These are phyloP conservation scores for Favolaschia claudopus DNA, from an alignment of 768 basidiomycete genomes.

Conservation along the genomic window DNA sequence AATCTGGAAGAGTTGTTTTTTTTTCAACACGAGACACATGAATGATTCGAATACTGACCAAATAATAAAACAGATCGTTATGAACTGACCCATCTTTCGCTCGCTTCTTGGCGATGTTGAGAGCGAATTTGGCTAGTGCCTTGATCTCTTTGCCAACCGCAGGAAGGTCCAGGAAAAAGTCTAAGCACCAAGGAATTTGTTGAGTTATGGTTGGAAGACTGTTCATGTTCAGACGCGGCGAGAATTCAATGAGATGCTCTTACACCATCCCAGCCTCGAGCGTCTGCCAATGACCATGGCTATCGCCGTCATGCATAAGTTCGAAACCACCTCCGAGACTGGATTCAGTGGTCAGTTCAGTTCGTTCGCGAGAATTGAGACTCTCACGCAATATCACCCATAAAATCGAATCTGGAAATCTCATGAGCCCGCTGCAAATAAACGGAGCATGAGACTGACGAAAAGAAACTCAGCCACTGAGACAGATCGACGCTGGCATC, in stretches of 20 bases:
- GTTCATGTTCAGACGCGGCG: too few relatives aligned
- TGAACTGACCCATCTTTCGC: not conserved
- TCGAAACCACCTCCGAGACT: slow-evolving; percentile 21
- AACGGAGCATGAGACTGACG: not conserved
- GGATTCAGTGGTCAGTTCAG: not conserved
- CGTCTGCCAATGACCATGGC: slow-evolving; percentile 8
- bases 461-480: slow-evolving; percentile 17
- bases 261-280: slow-evolving; percentile 9
- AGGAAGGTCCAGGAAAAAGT: too few relatives aligned
- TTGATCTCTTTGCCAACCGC: too few relatives aligned
- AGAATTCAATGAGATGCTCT: slow-evolving; percentile 24
- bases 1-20: not conserved
- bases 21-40: too few relatives aligned
- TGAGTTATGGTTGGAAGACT: too few relatives aligned
- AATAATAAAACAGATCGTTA: slow-evolving; percentile 20
- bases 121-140: too few relatives aligned
- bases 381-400: slow-evolving; percentile 20
- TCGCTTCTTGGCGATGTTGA: too few relatives aligned
- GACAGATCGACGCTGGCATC: slow-evolving; percentile 1
- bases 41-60: not conserved
- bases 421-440: too few relatives aligned
- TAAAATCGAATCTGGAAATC: slow-evolving; percentile 10
- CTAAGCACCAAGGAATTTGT: too few relatives aligned
- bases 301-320: slow-evolving; percentile 18
- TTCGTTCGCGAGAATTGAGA: not conserved